Evolutionary conservation across 495 filamentous ascomycete species (phyloP).

Genomic region (Podospora anserina): DNA sequence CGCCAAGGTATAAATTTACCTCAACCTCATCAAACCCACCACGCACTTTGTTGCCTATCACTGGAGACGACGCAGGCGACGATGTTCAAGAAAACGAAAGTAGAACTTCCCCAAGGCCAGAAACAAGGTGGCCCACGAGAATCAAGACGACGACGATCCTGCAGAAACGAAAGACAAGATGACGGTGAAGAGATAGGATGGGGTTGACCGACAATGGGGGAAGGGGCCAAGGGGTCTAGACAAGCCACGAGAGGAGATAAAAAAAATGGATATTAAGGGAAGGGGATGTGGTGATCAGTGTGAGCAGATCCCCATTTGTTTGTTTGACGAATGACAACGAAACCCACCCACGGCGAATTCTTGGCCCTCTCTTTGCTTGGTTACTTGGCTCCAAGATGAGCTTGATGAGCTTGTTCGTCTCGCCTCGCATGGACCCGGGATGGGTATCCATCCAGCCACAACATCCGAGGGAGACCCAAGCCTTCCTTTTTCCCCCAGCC

Average conservation of each 20-base stretch:
- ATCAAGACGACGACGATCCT: background rate
- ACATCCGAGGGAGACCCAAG: background rate
- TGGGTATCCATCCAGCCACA: background rate
- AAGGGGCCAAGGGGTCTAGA: background rate
- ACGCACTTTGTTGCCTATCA: background rate
- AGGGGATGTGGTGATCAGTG: background rate
- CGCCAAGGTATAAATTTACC: background rate
- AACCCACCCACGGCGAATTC: background rate
- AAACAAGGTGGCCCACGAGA: background rate
- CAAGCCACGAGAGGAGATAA: background rate
- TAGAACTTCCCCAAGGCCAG: background rate
- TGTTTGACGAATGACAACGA: constrained; percentile 1
- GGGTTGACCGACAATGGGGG: background rate
- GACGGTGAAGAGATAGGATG: background rate
- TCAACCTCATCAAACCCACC: background rate
- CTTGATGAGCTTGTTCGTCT: background rate
- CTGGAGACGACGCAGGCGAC: background rate
- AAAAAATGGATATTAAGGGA: background rate
- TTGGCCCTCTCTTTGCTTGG: background rate
- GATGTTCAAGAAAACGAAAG: background rate
- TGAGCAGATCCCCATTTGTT: background rate
- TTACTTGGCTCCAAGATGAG: background rate
- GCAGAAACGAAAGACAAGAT: background rate
- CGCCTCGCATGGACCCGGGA: background rate
- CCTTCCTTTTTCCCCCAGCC: background rate